A percentile compares a stretch with the other conserved stretches of the same genome.
These are phyloP conservation scores for Fusarium oligoseptatum DNA, from an alignment of 2,329 filamentous ascomycete species.

Conservation along the genomic window DNA sequence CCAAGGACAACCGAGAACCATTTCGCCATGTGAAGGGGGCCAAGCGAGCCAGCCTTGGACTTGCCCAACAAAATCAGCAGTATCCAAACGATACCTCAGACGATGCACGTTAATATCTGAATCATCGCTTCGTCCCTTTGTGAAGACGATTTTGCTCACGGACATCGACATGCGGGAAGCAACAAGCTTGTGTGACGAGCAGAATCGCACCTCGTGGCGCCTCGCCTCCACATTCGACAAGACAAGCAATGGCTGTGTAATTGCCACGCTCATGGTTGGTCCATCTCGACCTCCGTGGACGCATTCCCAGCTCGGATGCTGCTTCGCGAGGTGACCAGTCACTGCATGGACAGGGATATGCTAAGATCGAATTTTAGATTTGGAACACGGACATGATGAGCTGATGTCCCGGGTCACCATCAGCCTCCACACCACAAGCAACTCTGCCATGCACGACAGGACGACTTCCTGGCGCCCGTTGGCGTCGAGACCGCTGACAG, in stretches of 20 bases:
- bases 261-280: slow-evolving; percentile 23
- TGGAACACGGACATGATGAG: slow-evolving; percentile 37
- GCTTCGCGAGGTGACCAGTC: slow-evolving; percentile 27
- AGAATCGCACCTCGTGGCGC: slow-evolving; percentile 4
- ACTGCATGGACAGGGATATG: slow-evolving; percentile 24
- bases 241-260: slow-evolving; percentile 27
- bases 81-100: neutral
- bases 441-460: slow-evolving; percentile 15
- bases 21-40: neutral
- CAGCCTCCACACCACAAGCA: slow-evolving; percentile 29
- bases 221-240: slow-evolving; percentile 15
- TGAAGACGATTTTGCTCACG: neutral
- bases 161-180: slow-evolving; percentile 5
- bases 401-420: slow-evolving; percentile 31
- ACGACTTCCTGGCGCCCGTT: slow-evolving; percentile 27
- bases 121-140: neutral
- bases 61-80: neutral
- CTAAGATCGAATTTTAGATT: slow-evolving; percentile 40
- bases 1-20: neutral
- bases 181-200: slow-evolving; percentile 7
- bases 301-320: slow-evolving; percentile 17
- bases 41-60: neutral
- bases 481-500: slow-evolving; percentile 36
- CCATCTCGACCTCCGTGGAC: slow-evolving; percentile 8
- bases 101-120: neutral